Base-by-base conservation (phyloP, 208 protist species). In the Trichomonas vaginalis region DNA sequence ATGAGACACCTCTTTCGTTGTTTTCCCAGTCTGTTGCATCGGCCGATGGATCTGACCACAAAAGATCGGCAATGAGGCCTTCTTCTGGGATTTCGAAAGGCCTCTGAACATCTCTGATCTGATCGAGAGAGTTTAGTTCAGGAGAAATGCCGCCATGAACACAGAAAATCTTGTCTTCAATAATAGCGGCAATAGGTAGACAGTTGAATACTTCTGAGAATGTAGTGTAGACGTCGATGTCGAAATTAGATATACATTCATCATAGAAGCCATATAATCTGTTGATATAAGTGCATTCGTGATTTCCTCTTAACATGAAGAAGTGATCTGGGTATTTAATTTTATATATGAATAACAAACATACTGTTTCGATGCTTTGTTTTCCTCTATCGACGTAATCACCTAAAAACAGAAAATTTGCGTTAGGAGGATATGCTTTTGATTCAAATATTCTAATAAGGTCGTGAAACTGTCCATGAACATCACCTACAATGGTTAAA, bases 381-480 rank as follows among this genome's bases (percentile, higher is more conserved):
- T 99, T 99, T 62, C 99, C 99, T 97, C 99, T 98, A 96, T 99
- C 99, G 92, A 99, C 99, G 97, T 99, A 99, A 96, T 99, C 97
- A 9, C 97, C 99, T 12, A 99, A 98, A 97, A 99, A 99, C n/a
- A 99, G 97, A 96, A 99, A 99, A 97, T 99, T 99, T 0, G 98
- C 97, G 17, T 80, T 21, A 40, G 51, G 47, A 12, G 92, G 92
- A 10, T 79, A 80, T 37, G 37, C 40, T 4, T n/a, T 98, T 96
- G 99, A 99, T 96, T 99, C 99, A 96, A 99, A 99, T 4, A 99
- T 97, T 32, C 99, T 97, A 37, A 99, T 97, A 79, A 99, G 98
- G 97, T 99, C 99, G 96, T 99, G 99, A 96, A 99, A 99, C 97
- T 99, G 99, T 8, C 99, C 99, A 96, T 99, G 99, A 70, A 99